Conservation (phyloP, 2,329 filamentous ascomycete species). For the Aspergillus sp. region DNA sequence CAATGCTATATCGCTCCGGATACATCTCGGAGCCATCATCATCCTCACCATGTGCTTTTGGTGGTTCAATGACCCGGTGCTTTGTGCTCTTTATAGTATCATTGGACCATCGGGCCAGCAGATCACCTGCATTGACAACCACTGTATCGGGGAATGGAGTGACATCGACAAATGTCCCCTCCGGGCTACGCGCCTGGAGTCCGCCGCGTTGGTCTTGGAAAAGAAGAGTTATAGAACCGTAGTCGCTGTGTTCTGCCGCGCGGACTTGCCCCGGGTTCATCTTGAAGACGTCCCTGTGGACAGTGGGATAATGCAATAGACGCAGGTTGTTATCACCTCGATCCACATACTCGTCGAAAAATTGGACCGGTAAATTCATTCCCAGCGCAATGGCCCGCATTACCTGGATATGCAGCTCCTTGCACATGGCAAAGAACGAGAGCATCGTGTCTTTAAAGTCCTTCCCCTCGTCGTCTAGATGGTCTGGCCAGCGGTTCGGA, state of each 20-base stretch:
- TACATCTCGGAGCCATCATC: slow-evolving; percentile 51
- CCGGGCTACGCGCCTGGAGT: slow-evolving; percentile 66
- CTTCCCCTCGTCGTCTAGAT: slow-evolving; percentile 53
- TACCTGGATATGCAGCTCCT: slow-evolving; percentile 70
- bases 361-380: slow-evolving; percentile 67
- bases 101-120: slow-evolving; percentile 86
- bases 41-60: slow-evolving; percentile 49
- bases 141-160: slow-evolving; percentile 78
- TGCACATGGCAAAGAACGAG: slow-evolving; percentile 72
- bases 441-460: slow-evolving; percentile 72
- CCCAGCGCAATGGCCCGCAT: slow-evolving; percentile 86
- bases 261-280: slow-evolving; percentile 69
- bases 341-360: slow-evolving; percentile 75
- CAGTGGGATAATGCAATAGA: slow-evolving; percentile 73
- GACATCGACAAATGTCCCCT: slow-evolving; percentile 76
- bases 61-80: slow-evolving; percentile 86
- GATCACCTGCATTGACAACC: slow-evolving; percentile 85
- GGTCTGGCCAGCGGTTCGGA: slow-evolving; percentile 76
- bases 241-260: slow-evolving; percentile 75
- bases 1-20: slow-evolving; percentile 80
- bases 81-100: slow-evolving; percentile 87
- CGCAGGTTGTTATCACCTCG: slow-evolving; percentile 70
- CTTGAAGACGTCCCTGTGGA: slow-evolving; percentile 64
- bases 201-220: slow-evolving; percentile 60
- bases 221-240: slow-evolving; percentile 54